Evolutionary conservation across 2,329 filamentous ascomycete species (phyloP).

Genomic region (Paraphaeosphaeria minitans): DNA sequence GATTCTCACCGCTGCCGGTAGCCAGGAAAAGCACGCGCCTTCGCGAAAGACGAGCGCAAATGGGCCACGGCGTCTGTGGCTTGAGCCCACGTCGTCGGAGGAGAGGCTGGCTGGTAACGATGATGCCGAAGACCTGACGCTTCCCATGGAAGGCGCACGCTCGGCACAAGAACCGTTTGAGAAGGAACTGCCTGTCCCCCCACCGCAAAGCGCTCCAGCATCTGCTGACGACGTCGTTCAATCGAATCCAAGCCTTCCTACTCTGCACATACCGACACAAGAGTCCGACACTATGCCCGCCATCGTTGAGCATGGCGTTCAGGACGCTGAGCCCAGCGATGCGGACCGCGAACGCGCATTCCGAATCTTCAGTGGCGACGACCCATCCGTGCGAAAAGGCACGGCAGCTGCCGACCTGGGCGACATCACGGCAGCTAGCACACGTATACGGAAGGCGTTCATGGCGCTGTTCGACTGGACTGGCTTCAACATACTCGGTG

Average conservation of each 20-base stretch:
- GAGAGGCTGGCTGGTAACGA: conserved; percentile 36
- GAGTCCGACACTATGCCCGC: conserved; percentile 46
- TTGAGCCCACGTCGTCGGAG: conserved; percentile 46
- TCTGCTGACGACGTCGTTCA: conserved; percentile 53
- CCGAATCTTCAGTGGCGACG: conserved; percentile 82
- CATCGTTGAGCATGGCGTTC: conserved; percentile 39
- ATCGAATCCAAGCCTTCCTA: conserved; percentile 56
- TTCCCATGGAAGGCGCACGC: conserved; percentile 48
- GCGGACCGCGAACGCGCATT: conserved; percentile 79
- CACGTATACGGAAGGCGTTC: conserved; percentile 71
- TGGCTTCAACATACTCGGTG: conserved; percentile 76
- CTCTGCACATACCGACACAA: conserved; percentile 57
- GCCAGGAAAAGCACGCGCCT: conserved; percentile 26
- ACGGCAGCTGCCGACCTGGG: conserved; percentile 89
- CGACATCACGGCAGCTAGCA: conserved; percentile 63
- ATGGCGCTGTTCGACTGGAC: conserved; percentile 92
- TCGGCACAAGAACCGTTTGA: conserved; percentile 43
- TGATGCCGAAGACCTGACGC: conserved; percentile 34
- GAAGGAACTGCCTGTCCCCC: conserved; percentile 40
- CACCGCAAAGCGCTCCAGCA: conserved; percentile 46
- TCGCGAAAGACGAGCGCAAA: conserved; percentile 21
- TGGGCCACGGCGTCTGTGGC: conserved; percentile 46
- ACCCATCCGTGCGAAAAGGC: conserved; percentile 78
- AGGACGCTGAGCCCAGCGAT: conserved; percentile 56
- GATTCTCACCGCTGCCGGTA: conserved; percentile 39